A percentile compares a stretch with the other conserved stretches of the same genome.
phyloP scores from a whole-genome alignment of 2,329 filamentous ascomycete genomes.

The Pyrenochaeta sp. region DNA sequence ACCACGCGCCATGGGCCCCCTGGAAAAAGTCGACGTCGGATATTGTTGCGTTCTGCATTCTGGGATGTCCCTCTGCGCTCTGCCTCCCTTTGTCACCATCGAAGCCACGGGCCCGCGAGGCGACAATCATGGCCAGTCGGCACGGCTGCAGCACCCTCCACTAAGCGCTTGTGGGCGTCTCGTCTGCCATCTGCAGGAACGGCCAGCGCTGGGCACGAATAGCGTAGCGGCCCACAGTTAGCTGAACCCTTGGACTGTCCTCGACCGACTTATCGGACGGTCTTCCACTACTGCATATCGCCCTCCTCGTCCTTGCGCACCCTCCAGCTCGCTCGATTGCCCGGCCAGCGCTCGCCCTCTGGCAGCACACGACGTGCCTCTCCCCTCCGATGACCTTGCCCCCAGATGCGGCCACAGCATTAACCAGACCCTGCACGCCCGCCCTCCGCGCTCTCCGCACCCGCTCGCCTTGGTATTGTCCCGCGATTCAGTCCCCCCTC shows the following conservation, averaged over 20 bases:
- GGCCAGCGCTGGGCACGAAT: constrained; percentile 21
- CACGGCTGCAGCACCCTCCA: constrained; percentile 10
- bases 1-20: constrained; percentile 1
- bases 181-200: constrained; percentile 16
- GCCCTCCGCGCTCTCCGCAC: too few relatives aligned
- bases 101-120: background rate
- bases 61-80: too few relatives aligned
- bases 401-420: constrained; percentile 12
- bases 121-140: too few relatives aligned
- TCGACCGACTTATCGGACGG: constrained; percentile 10
- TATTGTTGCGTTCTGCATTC: too few relatives aligned
- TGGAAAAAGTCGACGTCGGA: background rate
- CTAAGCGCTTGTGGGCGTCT: constrained; percentile 7
- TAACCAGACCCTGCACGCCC: constrained; percentile 12
- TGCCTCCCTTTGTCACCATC: background rate
- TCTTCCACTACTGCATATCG: constrained; percentile 19
- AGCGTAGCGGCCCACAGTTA: constrained; percentile 22
- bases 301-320: constrained; percentile 8
- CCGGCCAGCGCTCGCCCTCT: constrained; percentile 10
- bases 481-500: constrained; percentile 34
- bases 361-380: constrained; percentile 18
- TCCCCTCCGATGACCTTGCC: constrained; percentile 13
- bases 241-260: constrained; percentile 18
- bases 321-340: constrained; percentile 14
- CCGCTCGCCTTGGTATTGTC: too few relatives aligned